phyloP scores from a whole-genome alignment of 129 eudicot species.

The Solidago caesia region DNA sequence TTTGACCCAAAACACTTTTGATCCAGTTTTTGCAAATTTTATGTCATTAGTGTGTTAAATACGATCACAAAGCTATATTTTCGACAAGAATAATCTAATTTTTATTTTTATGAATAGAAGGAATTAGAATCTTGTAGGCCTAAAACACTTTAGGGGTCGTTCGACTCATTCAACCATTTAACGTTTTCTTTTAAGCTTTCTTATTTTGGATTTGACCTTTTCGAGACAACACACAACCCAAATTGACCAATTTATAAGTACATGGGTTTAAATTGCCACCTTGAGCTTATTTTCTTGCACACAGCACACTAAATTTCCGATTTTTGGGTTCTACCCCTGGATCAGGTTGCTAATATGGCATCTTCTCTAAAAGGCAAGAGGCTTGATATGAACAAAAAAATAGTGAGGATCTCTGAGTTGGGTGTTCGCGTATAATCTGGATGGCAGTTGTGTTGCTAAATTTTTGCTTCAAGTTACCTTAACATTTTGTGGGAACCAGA shows the following conservation, averaged over 20 bases:
- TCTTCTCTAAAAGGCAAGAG: constrained; percentile 60
- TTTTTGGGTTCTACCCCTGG: constrained; percentile 6
- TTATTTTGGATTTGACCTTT: not conserved
- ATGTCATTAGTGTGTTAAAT: not conserved
- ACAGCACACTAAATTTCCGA: not conserved
- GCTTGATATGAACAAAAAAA: constrained; percentile 49
- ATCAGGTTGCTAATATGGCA: constrained; percentile 89
- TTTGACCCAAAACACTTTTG: not conserved
- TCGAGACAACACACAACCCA: not conserved
- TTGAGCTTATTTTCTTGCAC: not conserved
- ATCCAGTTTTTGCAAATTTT: not conserved
- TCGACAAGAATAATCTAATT: not conserved
- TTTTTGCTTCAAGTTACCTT: constrained; percentile 1
- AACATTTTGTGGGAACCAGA: constrained; percentile 6
- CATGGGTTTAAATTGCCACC: not conserved
- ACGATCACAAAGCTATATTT: not conserved
- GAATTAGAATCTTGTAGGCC: not conserved
- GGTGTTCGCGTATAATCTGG: constrained; percentile 58
- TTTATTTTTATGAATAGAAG: not conserved
- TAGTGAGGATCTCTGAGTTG: constrained; percentile 69
- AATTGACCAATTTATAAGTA: not conserved
- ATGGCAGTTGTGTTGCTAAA: constrained; percentile 1
- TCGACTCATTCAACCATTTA: not conserved
- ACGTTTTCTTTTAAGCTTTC: no score
- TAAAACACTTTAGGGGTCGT: not conserved